Conservation (phyloP, 371 early-diverging fungal species). For the Apophysomyces trapeziformis region DNA sequence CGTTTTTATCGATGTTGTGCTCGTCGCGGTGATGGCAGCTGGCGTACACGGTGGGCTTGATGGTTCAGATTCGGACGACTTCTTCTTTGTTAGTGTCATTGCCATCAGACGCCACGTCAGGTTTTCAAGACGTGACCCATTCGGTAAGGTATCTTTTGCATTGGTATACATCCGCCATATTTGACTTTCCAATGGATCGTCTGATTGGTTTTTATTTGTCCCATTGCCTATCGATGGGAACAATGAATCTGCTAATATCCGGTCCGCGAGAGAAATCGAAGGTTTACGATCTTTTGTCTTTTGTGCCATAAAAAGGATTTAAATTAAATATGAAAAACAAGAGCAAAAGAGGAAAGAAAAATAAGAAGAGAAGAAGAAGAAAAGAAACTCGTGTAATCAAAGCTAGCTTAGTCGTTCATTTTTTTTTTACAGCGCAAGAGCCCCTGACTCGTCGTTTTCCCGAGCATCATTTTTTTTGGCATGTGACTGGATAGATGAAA, state of each 20-base stretch:
- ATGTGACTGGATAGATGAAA: constrained; percentile 2
- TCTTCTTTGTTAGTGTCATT: constrained; percentile 43
- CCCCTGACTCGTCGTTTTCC: constrained; percentile 1
- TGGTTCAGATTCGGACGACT: constrained; percentile 29
- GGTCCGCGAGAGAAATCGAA: background rate
- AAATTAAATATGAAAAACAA: too few species aligned
- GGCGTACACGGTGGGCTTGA: background rate
- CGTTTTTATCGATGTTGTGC: background rate
- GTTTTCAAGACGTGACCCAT: constrained; percentile 64
- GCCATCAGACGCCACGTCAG: constrained; percentile 70
- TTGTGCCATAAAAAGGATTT: background rate
- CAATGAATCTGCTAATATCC: constrained; percentile 1
- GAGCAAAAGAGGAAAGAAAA: too few species aligned
- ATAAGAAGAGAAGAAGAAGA: background rate
- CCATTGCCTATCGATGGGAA: background rate
- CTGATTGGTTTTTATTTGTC: constrained; percentile 18
- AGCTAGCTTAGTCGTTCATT: background rate
- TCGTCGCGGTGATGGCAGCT: too few species aligned
- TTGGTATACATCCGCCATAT: constrained; percentile 67
- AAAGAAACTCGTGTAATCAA: background rate
- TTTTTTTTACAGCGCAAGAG: constrained; percentile 1
- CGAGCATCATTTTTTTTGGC: constrained; percentile 5
- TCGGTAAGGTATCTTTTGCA: constrained; percentile 58
- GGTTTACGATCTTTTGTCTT: background rate
- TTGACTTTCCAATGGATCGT: constrained; percentile 53